Percentiles rank a stretch among this genome's conserved stretches.
phyloP scores from a whole-genome alignment of 768 basidiomycete genomes.

The Tricholoma saponaceum region DNA sequence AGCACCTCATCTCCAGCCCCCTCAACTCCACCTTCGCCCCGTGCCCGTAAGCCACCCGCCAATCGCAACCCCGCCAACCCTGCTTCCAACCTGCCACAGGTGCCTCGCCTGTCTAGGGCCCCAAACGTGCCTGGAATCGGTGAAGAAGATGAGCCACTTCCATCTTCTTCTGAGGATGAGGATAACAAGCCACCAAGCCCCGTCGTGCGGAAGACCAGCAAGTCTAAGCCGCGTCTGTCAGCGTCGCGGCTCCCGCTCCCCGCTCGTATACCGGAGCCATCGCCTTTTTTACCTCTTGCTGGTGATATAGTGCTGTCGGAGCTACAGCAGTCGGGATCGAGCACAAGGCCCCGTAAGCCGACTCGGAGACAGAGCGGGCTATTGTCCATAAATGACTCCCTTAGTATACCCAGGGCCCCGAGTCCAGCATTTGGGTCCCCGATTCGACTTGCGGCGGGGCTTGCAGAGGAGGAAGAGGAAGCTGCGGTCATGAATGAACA shows the following conservation, averaged over 20 bases:
- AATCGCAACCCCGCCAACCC: constrained; percentile 34
- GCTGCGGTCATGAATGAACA: constrained; percentile 30
- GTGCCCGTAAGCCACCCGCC: constrained; percentile 43
- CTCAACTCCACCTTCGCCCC: constrained; percentile 44
- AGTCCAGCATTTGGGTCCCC: constrained; percentile 72
- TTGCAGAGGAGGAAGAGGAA: constrained; percentile 58
- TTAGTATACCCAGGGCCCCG: constrained; percentile 48
- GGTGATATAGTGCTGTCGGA: constrained; percentile 21
- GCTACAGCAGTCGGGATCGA: constrained; percentile 16
- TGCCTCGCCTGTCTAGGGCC: constrained; percentile 56
- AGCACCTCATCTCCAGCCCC: constrained; percentile 27
- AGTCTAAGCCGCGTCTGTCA: constrained; percentile 44
- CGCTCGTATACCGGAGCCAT: constrained; percentile 37
- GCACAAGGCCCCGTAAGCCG: constrained; percentile 34
- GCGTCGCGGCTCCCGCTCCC: constrained; percentile 47
- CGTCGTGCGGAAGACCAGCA: constrained; percentile 36
- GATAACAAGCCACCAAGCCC: constrained; percentile 34
- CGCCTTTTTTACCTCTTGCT: constrained; percentile 28
- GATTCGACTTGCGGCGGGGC: constrained; percentile 47
- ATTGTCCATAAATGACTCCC: constrained; percentile 39
- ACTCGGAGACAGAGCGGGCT: constrained; percentile 52
- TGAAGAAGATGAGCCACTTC: constrained; percentile 60
- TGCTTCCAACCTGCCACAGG: constrained; percentile 38
- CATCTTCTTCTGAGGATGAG: constrained; percentile 41
- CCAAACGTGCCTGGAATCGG: constrained; percentile 64